Percentiles rank a stretch among this genome's conserved stretches.
Conservation (phyloP, 1,139 yeast genomes). For the Cylindricascospora bacillispora region DNA sequence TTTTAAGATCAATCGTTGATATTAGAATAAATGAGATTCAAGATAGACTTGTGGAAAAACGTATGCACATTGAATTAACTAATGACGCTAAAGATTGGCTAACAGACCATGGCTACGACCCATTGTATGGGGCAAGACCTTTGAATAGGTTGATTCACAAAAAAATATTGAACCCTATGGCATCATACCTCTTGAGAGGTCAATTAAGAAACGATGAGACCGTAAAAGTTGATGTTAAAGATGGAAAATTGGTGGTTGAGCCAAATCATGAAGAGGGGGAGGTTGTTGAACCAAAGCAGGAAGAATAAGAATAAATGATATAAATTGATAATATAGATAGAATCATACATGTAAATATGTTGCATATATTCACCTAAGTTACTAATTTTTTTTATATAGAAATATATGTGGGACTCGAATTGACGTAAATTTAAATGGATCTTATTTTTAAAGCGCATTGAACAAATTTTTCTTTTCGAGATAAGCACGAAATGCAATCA, state of each 20-base stretch:
- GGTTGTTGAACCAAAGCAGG: constrained; percentile 12
- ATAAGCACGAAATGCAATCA: too few relatives aligned
- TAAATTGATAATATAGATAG: too few relatives aligned
- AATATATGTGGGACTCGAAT: too few relatives aligned
- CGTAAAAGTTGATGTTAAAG: constrained; percentile 31
- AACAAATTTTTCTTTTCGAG: too few relatives aligned
- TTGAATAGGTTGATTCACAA: constrained; percentile 81
- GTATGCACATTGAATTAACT: constrained; percentile 51
- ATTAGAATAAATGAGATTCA: constrained; percentile 71
- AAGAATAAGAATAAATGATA: constrained; percentile 20
- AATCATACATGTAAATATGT: too few relatives aligned
- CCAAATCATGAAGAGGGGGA: constrained; percentile 25
- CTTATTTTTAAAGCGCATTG: too few relatives aligned
- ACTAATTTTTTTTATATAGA: too few relatives aligned
- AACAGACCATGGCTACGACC: constrained; percentile 79
- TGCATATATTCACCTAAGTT: too few relatives aligned
- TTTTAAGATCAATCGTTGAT: constrained; percentile 68
- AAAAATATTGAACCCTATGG: constrained; percentile 73
- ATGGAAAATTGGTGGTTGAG: constrained; percentile 16
- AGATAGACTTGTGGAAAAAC: constrained; percentile 63
- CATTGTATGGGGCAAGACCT: constrained; percentile 90
- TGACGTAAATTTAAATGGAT: too few relatives aligned
- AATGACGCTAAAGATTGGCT: constrained; percentile 63
- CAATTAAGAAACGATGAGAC: constrained; percentile 59
- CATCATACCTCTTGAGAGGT: constrained; percentile 66